phyloP scores from a whole-genome alignment of 225 moss, liverwort and hornwort species.

The Lunularia cruciata region DNA sequence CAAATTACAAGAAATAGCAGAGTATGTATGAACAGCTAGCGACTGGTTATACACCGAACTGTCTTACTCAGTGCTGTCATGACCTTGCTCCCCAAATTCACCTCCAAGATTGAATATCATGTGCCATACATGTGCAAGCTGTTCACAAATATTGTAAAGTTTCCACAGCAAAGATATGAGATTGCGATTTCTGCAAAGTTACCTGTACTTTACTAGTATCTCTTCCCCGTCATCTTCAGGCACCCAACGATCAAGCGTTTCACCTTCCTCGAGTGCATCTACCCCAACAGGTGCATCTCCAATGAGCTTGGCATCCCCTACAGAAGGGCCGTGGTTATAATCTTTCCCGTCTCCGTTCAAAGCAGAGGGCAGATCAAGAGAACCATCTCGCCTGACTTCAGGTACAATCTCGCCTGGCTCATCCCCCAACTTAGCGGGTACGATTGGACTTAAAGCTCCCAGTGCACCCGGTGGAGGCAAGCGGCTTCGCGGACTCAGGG shows the following conservation, averaged over 20 bases:
- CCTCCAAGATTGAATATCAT: too few relatives aligned
- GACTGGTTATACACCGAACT: too few relatives aligned
- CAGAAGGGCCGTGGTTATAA: background rate
- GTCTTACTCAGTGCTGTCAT: too few relatives aligned
- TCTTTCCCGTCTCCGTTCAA: slow-evolving; percentile 11
- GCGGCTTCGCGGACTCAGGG: slow-evolving; percentile 39
- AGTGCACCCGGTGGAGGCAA: slow-evolving; percentile 15
- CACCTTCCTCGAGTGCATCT: slow-evolving; percentile 11
- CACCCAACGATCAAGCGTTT: slow-evolving; percentile 24
- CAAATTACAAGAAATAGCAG: too few relatives aligned
- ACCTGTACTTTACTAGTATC: background rate
- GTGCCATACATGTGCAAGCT: too few relatives aligned
- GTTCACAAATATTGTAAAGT: too few relatives aligned
- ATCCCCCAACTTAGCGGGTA: background rate
- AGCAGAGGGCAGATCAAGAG: background rate
- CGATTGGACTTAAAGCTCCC: slow-evolving; percentile 14
- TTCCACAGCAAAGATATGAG: too few relatives aligned
- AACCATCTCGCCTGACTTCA: background rate
- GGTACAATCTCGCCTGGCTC: background rate
- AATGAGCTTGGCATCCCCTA: background rate
- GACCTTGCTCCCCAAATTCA: too few relatives aligned
- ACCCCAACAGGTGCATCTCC: background rate
- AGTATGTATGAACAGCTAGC: too few relatives aligned
- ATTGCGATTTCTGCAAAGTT: too few relatives aligned
- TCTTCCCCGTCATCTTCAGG: slow-evolving; percentile 20